Base-by-base conservation (phyloP, 345 rosid species). In the Eutrema japonicum region DNA sequence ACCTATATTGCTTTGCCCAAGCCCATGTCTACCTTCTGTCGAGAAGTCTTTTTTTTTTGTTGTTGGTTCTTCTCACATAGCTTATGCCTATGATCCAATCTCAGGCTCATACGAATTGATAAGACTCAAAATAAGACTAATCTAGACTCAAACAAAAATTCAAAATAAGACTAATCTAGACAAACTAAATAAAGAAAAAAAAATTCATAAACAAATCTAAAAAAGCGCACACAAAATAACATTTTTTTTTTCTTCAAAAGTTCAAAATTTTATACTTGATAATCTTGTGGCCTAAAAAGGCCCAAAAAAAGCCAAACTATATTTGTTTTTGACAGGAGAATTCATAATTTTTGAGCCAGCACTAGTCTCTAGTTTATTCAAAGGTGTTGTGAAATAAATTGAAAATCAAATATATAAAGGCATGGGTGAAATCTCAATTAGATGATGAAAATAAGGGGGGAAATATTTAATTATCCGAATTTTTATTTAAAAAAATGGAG, bases 231-330 rank as follows among this genome's bases (percentile, higher is more conserved):
- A 18, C 22, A 18, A 18, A 0, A 18, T 18, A 18, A 18, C 22
- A 0, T 18, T 18, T 18, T 18, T 18, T 18, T 18, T 18, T 18
- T 18, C 22, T 18, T 18, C 22, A 18, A 30, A 62, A n/a, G 13
- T 8, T 62, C 5, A n/a, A 43, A 13, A 3, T 41, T 26, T 40
- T 26, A 13, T 27, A 10, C 14, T 16, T 33, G 2, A 46, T 33
- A 66, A 52, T 36, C 3, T 58, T 48, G 74, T 70, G 74, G 66
- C 48, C 9, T 3, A 27, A 26, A 56, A 45, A 56, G 37, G 35
- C 48, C 48, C 50, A 45, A 22, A 33, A 38, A 52, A 16, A 61
- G 4, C 13, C 37, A 27, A 12, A 11, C 10, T 18, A 18, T 5
- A 16, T 9, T 32, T 7, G 22, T 32, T 14, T 13, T 33, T 33